Evolutionary conservation across 2,329 filamentous ascomycete species (phyloP).

Genomic region (Botrytis aclada): DNA sequence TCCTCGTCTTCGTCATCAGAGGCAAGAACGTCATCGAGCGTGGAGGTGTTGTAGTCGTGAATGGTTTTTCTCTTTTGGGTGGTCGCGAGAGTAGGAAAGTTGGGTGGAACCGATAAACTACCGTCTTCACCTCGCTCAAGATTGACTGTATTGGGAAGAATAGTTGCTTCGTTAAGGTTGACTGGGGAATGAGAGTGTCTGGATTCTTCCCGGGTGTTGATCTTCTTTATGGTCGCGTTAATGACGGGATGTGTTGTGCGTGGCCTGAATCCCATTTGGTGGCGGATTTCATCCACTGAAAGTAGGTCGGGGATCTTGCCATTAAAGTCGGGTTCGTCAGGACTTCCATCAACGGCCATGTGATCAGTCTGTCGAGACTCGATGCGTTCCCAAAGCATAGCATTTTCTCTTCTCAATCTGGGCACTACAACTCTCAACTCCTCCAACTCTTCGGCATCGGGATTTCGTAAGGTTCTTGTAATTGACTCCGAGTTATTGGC

Average conservation of each 20-base stretch:
- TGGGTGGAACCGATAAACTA: neutral
- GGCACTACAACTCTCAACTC: conserved; percentile 27
- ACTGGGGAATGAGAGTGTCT: neutral
- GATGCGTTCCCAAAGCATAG: conserved; percentile 10
- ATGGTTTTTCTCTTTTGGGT: neutral
- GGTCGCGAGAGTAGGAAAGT: neutral
- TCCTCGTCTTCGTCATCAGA: neutral
- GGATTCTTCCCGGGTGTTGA: neutral
- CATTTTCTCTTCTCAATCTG: conserved; percentile 26
- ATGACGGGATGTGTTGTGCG: neutral
- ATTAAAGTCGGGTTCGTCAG: neutral
- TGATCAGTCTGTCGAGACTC: neutral
- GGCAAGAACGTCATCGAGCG: conserved; percentile 3
- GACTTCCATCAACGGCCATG: neutral
- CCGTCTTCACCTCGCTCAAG: neutral
- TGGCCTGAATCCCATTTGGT: neutral
- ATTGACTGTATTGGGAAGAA: neutral
- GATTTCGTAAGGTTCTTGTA: neutral
- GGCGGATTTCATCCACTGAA: neutral
- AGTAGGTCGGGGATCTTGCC: neutral
- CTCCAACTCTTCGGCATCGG: conserved; percentile 12
- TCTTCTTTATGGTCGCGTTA: neutral
- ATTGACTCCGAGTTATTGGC: neutral
- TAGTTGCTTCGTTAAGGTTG: neutral
- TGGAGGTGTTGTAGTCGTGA: neutral